Evolutionary conservation across 345 rosid genomes (phyloP).

Genomic region (Gossypium thurberi): DNA sequence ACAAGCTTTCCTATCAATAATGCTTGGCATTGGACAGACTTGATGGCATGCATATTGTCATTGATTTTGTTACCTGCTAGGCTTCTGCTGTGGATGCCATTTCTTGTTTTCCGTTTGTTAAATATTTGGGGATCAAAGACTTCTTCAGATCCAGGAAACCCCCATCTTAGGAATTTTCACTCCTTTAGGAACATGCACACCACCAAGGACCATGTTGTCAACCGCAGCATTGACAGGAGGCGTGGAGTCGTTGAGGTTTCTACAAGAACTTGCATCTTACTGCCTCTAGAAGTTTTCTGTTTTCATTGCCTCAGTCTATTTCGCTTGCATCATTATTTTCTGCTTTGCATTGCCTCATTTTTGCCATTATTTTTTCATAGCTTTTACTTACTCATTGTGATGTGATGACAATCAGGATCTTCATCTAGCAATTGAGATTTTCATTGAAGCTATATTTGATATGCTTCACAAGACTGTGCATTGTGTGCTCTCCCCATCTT

Average conservation of each 20-base stretch:
- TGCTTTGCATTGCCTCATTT: not conserved
- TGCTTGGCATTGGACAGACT: conserved; percentile 38
- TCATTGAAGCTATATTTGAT: conserved; percentile 74
- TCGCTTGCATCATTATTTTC: not conserved
- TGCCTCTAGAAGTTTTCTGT: not conserved
- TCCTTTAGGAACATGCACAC: conserved; percentile 36
- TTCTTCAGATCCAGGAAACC: conserved; percentile 27
- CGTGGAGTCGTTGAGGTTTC: conserved; percentile 96
- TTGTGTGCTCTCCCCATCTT: conserved; percentile 66
- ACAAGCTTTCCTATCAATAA: conserved; percentile 32
- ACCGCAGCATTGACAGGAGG: conserved; percentile 72
- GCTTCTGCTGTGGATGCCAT: conserved; percentile 50
- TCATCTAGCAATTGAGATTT: conserved; percentile 83
- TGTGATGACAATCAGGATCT: conserved; percentile 58
- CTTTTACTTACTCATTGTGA: not conserved
- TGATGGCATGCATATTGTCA: conserved; percentile 45
- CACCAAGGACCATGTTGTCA: conserved; percentile 60
- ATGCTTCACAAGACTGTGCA: conserved; percentile 65
- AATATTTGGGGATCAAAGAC: conserved; percentile 28
- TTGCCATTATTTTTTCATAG: conserved; percentile 2
- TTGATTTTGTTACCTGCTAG: conserved; percentile 58
- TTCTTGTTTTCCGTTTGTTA: conserved; percentile 32
- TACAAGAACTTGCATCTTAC: conserved; percentile 5
- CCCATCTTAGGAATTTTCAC: conserved; percentile 28
- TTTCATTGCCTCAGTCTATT: not conserved